A percentile compares a stretch with the other conserved stretches of the same genome.
These are phyloP conservation scores for Lodderomyces elongisporus DNA, from an alignment of 1,139 yeast species.

Conservation along the genomic window DNA sequence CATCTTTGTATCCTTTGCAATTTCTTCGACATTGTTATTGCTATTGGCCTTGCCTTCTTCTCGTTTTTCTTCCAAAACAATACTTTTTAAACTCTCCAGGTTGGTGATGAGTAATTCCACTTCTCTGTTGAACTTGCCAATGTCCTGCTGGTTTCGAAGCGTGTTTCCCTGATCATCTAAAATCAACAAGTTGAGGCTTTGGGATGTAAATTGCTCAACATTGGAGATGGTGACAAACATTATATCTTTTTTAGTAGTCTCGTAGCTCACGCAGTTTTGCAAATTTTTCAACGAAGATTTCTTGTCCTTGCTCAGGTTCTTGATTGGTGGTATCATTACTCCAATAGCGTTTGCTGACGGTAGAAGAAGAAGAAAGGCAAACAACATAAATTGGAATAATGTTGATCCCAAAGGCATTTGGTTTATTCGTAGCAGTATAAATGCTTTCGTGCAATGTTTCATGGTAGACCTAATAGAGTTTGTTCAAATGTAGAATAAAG, in stretches of 20 bases:
- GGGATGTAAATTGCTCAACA: slow-evolving; percentile 32
- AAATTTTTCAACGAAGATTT: slow-evolving; percentile 24
- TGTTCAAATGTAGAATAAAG: too few species aligned
- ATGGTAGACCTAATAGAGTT: too few species aligned
- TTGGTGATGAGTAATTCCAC: slow-evolving; percentile 2
- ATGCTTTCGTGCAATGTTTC: too few species aligned
- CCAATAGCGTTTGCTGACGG: slow-evolving; percentile 1
- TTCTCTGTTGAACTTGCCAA: slow-evolving; percentile 12
- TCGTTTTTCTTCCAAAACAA: slow-evolving; percentile 6
- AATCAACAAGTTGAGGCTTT: slow-evolving; percentile 31
- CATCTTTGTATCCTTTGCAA: neutral
- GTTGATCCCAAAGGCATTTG: neutral
- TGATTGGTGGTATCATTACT: neutral
- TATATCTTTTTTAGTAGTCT: slow-evolving; percentile 35
- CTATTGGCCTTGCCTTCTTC: neutral
- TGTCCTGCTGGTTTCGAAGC: slow-evolving; percentile 28
- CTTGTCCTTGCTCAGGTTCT: slow-evolving; percentile 1
- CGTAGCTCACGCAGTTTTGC: slow-evolving; percentile 35
- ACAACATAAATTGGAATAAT: neutral
- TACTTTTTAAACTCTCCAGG: neutral
- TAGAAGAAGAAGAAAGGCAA: neutral
- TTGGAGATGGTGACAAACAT: slow-evolving; percentile 28
- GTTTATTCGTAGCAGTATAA: neutral
- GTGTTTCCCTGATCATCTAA: slow-evolving; percentile 36
- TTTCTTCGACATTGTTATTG: neutral